Evolutionary conservation across 83 land plant species (phyloP), one percentile per base, ranked within the genome.

Genomic region (Diphasiastrum complanatum): DNA sequence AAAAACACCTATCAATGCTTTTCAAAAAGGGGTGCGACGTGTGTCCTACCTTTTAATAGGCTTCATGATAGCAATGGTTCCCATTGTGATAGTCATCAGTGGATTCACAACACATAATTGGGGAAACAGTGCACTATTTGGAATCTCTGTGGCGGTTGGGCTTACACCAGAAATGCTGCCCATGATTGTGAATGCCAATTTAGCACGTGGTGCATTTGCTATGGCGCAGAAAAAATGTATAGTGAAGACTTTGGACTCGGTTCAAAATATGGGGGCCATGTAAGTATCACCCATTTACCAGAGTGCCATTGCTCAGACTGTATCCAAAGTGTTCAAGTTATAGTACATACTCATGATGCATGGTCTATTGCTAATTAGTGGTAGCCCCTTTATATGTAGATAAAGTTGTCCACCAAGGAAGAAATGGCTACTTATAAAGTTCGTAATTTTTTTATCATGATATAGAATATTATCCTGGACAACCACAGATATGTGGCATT

Each of bases 121-220:
- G 62, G 74, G 68, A 41, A 62, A 67, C 35, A 76, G 80, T 34
- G 18, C 73, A 51, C 55, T 81, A 19, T 81, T 81, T 69, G 77
- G 71, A 33, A 65, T 76, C 36, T 73, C 84, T 18, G 80, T 81
- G 37, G 84, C 84, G 51, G 63, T 75, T 56, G 84, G 77, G 22
- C 77, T 81, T 27, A 81, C 84, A 31, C 84, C 84, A 36, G 77
- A 81, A 48, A 81, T 81, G 84, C 68, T 81, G 50, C 84, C 84
- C 27, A 64, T 81, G 27, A 73, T 81, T 37, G 76, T 81, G 5
- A 81, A 81, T 45, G 73, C 80, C 32, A 76, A 72, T 70, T 76
- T 81, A 48, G 77, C 84, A 36, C 77, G 70, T 34, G 84, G 84
- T 51, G 80, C 84, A 45, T 55, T 76, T 43, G 74, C 75, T 18